Conservation (phyloP, 176 grass and related monocot genomes). For the Avena eriantha region DNA sequence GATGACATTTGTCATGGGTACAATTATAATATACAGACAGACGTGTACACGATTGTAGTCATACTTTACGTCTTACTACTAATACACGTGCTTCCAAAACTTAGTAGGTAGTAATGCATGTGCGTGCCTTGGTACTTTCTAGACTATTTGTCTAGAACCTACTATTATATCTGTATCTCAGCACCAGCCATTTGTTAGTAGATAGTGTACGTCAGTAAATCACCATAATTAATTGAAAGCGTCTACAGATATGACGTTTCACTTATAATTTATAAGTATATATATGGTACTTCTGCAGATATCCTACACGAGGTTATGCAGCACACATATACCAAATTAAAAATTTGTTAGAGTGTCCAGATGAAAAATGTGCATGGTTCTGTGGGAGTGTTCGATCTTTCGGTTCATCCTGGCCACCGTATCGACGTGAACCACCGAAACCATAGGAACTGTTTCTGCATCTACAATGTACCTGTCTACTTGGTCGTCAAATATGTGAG, state of each 20-base stretch:
- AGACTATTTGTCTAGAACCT: not conserved
- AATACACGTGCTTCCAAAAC: too few species aligned
- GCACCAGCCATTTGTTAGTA: not conserved
- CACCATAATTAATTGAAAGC: not conserved
- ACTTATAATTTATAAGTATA: not conserved
- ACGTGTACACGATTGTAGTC: too few species aligned
- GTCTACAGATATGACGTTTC: not conserved
- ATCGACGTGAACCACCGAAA: slow-evolving; percentile 46
- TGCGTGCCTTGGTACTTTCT: too few species aligned
- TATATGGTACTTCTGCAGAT: not conserved
- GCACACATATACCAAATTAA: not conserved
- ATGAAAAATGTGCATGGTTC: not conserved
- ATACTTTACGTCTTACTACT: too few species aligned
- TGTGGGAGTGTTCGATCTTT: not conserved
- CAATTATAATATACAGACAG: too few species aligned
- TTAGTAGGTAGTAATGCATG: too few species aligned
- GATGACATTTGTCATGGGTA: too few species aligned
- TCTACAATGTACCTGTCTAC: not conserved
- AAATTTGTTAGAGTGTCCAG: not conserved
- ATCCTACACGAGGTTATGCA: not conserved
- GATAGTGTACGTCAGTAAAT: not conserved
- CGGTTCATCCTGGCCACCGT: not conserved
- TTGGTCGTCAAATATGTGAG: not conserved
- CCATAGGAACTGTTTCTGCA: not conserved
- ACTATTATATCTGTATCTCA: not conserved